These are phyloP conservation scores for Flaveria sonorensis DNA, from an alignment of 129 eudicot species.

Conservation along the genomic window DNA sequence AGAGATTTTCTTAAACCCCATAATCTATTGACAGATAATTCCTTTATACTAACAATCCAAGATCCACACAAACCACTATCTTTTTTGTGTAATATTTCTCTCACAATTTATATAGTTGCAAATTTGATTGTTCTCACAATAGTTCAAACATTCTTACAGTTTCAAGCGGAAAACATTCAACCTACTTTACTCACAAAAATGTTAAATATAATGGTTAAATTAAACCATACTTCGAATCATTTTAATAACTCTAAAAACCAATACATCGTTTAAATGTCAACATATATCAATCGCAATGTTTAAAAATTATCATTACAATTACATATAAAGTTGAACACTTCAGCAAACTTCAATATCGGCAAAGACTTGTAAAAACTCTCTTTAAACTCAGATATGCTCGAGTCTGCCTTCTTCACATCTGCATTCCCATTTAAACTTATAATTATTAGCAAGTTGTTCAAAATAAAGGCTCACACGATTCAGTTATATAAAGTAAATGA, in stretches of 20 bases:
- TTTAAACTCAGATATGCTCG: constrained; percentile 3
- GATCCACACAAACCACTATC: too few relatives aligned
- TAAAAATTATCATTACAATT: not conserved
- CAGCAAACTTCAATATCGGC: constrained; percentile 25
- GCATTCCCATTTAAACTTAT: constrained; percentile 20
- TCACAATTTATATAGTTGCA: too few relatives aligned
- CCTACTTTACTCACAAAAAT: too few relatives aligned
- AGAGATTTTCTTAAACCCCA: too few relatives aligned
- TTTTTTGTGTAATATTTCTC: too few relatives aligned
- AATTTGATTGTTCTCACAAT: too few relatives aligned
- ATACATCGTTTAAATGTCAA: not conserved
- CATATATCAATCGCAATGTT: constrained; percentile 9
- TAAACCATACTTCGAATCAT: too few relatives aligned
- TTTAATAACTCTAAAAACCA: not conserved
- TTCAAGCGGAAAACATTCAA: too few relatives aligned
- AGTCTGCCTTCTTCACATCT: constrained; percentile 26
- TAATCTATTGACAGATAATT: too few relatives aligned
- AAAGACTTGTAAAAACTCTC: constrained; percentile 3
- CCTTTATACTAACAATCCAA: too few relatives aligned
- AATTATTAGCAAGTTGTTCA: not conserved
- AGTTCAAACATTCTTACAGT: too few relatives aligned
- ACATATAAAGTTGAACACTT: constrained; percentile 4
- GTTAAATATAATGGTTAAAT: too few relatives aligned
- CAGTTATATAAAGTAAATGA: not conserved
- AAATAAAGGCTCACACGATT: not conserved